Conservation (phyloP, 108 stramenopile genomes). For the Fragilariopsis cylindrus region DNA sequence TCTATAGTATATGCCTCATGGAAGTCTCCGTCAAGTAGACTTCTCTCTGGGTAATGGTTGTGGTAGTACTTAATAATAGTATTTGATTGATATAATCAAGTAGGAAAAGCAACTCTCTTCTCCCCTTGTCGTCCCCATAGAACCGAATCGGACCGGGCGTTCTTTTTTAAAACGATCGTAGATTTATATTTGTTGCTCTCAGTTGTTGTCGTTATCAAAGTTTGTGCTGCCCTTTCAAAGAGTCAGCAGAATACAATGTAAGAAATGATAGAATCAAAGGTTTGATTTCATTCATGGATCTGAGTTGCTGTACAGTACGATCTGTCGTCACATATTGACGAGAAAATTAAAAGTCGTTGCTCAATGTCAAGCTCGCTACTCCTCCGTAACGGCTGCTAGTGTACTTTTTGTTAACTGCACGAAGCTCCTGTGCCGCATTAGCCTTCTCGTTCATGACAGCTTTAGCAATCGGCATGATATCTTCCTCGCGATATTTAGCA, state of each 20-base stretch:
- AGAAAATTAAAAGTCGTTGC: slow-evolving; percentile 38
- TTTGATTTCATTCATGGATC: not conserved
- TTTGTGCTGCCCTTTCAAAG: slow-evolving; percentile 19
- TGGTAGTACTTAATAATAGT: not conserved
- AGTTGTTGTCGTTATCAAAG: slow-evolving; percentile 20
- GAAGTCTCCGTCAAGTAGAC: slow-evolving; percentile 6
- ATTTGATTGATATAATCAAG: not conserved
- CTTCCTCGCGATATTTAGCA: slow-evolving; percentile 82
- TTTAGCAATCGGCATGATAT: slow-evolving; percentile 73
- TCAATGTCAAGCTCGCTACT: slow-evolving; percentile 65
- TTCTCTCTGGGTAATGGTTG: not conserved
- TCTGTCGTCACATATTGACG: not conserved
- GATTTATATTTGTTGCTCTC: not conserved
- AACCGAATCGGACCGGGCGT: slow-evolving; percentile 4
- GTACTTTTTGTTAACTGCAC: slow-evolving; percentile 90
- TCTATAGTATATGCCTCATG: slow-evolving; percentile 7
- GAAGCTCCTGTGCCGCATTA: slow-evolving; percentile 54
- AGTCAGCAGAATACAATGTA: slow-evolving; percentile 9
- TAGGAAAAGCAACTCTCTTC: not conserved
- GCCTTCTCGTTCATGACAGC: slow-evolving; percentile 66
- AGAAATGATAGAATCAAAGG: not conserved
- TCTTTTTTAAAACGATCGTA: not conserved
- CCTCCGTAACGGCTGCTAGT: slow-evolving; percentile 71
- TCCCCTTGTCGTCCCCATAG: not conserved
- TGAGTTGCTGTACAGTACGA: not conserved